Conservation (phyloP, 2,329 filamentous ascomycete genomes). For the Botryosphaeria agaves region DNA sequence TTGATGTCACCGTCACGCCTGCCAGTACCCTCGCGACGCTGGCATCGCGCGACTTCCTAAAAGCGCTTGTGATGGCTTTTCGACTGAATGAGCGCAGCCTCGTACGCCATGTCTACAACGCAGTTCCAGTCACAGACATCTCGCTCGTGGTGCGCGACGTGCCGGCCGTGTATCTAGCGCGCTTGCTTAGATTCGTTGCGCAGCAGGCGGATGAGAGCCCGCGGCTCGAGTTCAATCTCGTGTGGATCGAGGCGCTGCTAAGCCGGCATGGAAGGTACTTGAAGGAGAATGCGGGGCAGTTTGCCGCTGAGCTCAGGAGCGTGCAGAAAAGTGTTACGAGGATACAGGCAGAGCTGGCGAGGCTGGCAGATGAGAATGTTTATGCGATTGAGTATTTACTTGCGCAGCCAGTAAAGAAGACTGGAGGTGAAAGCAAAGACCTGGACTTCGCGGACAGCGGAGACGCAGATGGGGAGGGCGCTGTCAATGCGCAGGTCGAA, state of each 20-base stretch:
- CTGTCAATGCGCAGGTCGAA: constrained; percentile 18
- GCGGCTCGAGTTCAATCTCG: constrained; percentile 83
- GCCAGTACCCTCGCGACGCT: constrained; percentile 51
- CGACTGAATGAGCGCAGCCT: constrained; percentile 75
- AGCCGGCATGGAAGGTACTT: constrained; percentile 74
- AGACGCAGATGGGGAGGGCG: constrained; percentile 11
- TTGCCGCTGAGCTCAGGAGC: constrained; percentile 70
- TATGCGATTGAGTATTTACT: constrained; percentile 79
- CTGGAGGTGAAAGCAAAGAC: constrained; percentile 11
- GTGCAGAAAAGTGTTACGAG: constrained; percentile 64
- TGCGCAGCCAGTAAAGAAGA: constrained; percentile 26
- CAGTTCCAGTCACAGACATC: constrained; percentile 59
- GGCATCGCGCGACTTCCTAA: constrained; percentile 65
- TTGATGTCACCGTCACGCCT: constrained; percentile 86
- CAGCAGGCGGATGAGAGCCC: constrained; percentile 77
- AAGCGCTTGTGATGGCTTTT: constrained; percentile 93
- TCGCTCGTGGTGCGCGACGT: constrained; percentile 60
- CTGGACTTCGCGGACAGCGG: constrained; percentile 15
- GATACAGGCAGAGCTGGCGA: constrained; percentile 68
- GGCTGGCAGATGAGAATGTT: constrained; percentile 71
- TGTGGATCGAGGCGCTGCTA: constrained; percentile 75
- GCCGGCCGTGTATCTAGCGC: constrained; percentile 71
- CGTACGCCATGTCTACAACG: constrained; percentile 72
- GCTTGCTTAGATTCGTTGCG: constrained; percentile 74
- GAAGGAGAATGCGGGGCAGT: constrained; percentile 59